Evolutionary conservation across 495 filamentous ascomycete genomes (phyloP), one percentile per base, ranked within the genome.

Genomic region (Paragyromitra xinjiangensis): DNA sequence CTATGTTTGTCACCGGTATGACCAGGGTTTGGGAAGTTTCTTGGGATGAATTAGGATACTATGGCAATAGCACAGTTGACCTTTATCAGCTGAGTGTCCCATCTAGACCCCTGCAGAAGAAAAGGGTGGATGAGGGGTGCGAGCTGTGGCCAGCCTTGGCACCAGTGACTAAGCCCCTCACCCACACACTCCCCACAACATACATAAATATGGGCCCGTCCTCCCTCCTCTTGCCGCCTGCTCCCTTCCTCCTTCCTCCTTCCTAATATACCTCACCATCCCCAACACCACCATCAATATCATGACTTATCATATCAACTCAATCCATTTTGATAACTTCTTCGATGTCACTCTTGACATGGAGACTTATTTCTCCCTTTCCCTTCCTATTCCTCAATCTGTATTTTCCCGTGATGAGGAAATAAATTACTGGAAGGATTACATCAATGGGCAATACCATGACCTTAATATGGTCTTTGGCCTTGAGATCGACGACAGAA

Each of bases 191-290:
- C 64, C 68, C 64, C 53, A 74, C 64, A 24, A 56, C 51, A 74
- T 74, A 74, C 53, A 74, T 74, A 74, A 74, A 74, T 74, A 74
- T 74, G 64, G 63, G 64, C 51, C 71, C 65, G 34, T 7, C 64
- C 71, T 40, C 71, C 71, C 53, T 62, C 71, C 34, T 59, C 64
- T 58, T 69, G 50, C 53, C 64, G 26, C 64, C 53, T 74, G 51
- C 71, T 50, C 64, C 64, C 42, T 74, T 14, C 29, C 51, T 14
- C 39, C 51, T 74, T 22, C 51, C 11, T 9, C 24, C 40, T 58
- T 16, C 37, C 26, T 69, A 8, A 16, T 74, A 40, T 39, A 62
- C 40, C 45, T 58, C 29, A 40, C 29, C 53, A 37, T 55, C 34
- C 34, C 45, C 39, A 40, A 12, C 71, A 12, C 71, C 53, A 74